phyloP scores from a whole-genome alignment of 257 asterid species.

The Lycium ferocissimum region DNA sequence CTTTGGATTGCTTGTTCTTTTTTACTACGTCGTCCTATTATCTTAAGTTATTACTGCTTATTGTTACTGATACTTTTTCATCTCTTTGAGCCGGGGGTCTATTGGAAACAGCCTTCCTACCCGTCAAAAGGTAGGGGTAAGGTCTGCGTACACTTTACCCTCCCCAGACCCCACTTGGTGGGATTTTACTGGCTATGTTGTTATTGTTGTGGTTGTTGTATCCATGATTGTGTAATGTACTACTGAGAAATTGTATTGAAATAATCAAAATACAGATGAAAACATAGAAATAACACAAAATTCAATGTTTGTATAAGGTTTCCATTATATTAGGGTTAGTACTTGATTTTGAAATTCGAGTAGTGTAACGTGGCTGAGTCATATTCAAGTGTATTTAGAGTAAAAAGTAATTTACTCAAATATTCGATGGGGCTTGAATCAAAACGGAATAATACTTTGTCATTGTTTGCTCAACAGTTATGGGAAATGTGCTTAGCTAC shows the following conservation, averaged over 20 bases:
- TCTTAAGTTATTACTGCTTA: too few relatives aligned
- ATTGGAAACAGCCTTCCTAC: too few relatives aligned
- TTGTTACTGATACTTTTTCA: too few relatives aligned
- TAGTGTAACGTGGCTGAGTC: neutral
- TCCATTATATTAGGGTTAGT: neutral
- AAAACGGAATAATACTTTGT: neutral
- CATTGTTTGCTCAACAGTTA: neutral
- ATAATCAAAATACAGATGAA: neutral
- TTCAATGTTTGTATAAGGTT: neutral
- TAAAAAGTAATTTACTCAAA: neutral
- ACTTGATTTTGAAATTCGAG: neutral
- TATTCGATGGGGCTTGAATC: neutral
- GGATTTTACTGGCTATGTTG: too few relatives aligned
- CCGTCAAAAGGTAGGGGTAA: too few relatives aligned
- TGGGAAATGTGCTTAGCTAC: neutral
- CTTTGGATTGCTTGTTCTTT: too few relatives aligned
- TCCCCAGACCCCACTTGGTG: too few relatives aligned
- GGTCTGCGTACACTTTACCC: too few relatives aligned
- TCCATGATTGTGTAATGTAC: neutral
- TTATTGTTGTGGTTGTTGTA: too few relatives aligned
- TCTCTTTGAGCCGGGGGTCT: too few relatives aligned
- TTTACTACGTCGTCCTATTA: too few relatives aligned
- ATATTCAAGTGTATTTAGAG: neutral
- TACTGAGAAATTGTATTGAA: neutral
- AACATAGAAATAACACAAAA: neutral